A percentile compares a stretch with the other conserved stretches of the same genome.
Conservation (phyloP, 75 land plant species). For the Cunninghamia lanceolata region DNA sequence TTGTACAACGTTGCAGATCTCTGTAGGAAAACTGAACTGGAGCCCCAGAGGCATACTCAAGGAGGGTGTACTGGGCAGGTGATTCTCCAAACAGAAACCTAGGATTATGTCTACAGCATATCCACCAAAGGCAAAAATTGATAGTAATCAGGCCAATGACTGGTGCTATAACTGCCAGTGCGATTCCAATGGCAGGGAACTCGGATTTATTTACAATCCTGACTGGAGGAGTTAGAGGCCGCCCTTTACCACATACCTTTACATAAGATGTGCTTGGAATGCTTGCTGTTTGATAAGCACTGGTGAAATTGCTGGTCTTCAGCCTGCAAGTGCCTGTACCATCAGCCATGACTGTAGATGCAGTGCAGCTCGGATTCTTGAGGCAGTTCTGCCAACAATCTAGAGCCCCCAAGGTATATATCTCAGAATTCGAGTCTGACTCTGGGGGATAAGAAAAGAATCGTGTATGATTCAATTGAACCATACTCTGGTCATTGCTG, state of each 20-base stretch:
- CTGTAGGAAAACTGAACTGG: conserved; percentile 73
- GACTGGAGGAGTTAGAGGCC: conserved; percentile 13
- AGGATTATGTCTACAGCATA: no score
- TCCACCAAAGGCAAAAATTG: conserved; percentile 23
- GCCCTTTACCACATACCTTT: conserved; percentile 55
- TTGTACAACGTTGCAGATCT: no score
- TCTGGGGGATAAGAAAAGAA: conserved; percentile 53
- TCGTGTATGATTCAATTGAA: conserved; percentile 30
- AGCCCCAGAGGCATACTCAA: conserved; percentile 73
- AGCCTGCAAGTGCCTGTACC: conserved; percentile 58
- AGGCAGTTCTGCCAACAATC: conserved; percentile 42
- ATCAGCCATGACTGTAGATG: conserved; percentile 50
- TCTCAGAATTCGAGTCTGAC: conserved; percentile 6
- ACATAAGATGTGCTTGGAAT: conserved; percentile 56
- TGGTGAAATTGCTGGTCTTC: conserved; percentile 29
- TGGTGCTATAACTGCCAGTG: conserved; percentile 20
- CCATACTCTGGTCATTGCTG: conserved; percentile 31
- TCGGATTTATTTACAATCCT: background rate
- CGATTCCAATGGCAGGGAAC: conserved; percentile 24
- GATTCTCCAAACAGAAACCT: conserved; percentile 23
- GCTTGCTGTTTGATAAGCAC: conserved; percentile 45
- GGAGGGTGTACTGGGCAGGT: conserved; percentile 49
- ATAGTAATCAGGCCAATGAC: background rate
- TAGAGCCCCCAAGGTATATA: conserved; percentile 13
- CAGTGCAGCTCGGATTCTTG: conserved; percentile 32